Percentiles rank a stretch among this genome's conserved stretches.
Evolutionary conservation across 257 asterid genomes (phyloP).

Genomic region (Nicotiana obtusifolia): DNA sequence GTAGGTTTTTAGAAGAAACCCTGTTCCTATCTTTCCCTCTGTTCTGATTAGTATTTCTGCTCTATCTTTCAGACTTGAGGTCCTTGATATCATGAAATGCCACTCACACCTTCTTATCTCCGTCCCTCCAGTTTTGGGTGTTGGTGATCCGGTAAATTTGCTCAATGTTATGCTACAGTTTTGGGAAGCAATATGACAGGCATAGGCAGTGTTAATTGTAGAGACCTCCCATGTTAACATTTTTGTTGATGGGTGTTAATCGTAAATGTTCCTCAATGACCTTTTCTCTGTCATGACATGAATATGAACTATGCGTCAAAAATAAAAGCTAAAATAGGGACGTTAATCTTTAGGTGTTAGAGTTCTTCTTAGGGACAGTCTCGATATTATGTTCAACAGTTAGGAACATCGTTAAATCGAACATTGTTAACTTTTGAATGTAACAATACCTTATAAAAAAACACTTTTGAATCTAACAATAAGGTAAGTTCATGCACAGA

Average conservation of each 20-base stretch:
- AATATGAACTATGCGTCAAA: neutral
- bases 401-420: neutral
- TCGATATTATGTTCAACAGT: neutral
- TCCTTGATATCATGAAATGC: constrained; percentile 53
- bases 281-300: neutral
- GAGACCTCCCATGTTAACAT: neutral
- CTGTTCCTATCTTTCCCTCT: neutral
- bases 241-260: neutral
- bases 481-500: neutral
- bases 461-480: neutral
- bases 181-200: neutral
- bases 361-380: neutral
- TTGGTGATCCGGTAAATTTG: constrained; percentile 71
- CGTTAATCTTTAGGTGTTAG: neutral
- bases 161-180: neutral
- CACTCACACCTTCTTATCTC: constrained; percentile 76
- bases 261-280: neutral
- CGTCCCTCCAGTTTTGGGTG: constrained; percentile 53
- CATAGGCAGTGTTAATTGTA: neutral
- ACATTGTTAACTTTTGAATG: neutral
- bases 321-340: neutral
- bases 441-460: neutral
- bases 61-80: constrained; percentile 49
- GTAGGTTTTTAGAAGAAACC: neutral
- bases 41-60: constrained; percentile 1